Base-by-base conservation (phyloP, 345 rosid species). In the Moricandia moricandioides region DNA sequence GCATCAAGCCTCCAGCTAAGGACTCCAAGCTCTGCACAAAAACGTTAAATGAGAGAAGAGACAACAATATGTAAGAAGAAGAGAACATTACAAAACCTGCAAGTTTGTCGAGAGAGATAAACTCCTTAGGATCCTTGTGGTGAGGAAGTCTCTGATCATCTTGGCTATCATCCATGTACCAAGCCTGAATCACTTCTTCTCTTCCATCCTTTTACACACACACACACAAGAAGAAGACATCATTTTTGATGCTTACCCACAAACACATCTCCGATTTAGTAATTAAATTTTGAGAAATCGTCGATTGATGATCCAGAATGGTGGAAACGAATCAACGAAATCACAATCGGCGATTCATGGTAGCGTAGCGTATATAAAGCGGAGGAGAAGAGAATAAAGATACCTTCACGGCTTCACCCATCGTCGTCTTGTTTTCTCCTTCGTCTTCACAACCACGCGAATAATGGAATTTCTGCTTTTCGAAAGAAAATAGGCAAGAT, bases 61-160 rank as follows among this genome's bases (percentile, higher is more conserved):
- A 18, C 37, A 18, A 52, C 16, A 30, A 51, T 4, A 65, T 1
- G 7, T 30, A 33, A 14, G 26, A 58, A 39, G 21, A 18, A 79
- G 10, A 64, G 43, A 63, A 75, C 56, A 49, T 29, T 29, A 79
- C 30, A 43, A 66, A 21, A 86, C 97, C 86, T 24, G 91, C 83
- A 81, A 93, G 93, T 74, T 93, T 70, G 56, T 91, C 89, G 71
- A 92, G 65, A 24, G 96, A 88, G 29, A 94, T 77, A 83, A 80
- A 92, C 80, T 94, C 93, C 57, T 86, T 83, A 16, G 97, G 97
- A 16, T 94, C 86, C 70, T 84, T 87, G 78, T 89, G 97, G 85
- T 92, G 99, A 18, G 96, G 93, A 67, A 92, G 88, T 68, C 96
- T 86, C 84, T 94, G 98, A 65, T 91, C 97, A 56, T 88, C 93